Evolutionary conservation across 106 monocot species (phyloP), one percentile per base, ranked within the genome.

Genomic region (Allium cepa): DNA sequence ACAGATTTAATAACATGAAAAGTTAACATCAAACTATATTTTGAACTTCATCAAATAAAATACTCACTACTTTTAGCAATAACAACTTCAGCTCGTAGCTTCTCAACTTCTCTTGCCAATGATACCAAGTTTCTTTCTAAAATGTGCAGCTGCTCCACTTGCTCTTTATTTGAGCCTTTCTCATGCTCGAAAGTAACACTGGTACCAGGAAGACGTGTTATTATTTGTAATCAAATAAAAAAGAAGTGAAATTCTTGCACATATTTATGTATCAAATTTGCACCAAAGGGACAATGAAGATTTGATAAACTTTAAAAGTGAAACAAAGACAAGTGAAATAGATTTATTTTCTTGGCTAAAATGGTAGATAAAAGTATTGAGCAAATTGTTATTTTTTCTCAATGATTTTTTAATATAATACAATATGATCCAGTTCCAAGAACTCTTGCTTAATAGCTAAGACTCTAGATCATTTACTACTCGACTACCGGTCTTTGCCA

Each of bases 101-200:
- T 94, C 53, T 94, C 90, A 17, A 84, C 75, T 74, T 94, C 90
- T 61, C 67, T 79, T 46, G 76, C 71, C 82, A 89, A 76, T 11
- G 84, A 74, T 46, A 80, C 58, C 47, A 94, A 66, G 76, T 94
- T 87, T 56, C 71, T 86, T 70, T 94, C 94, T 90, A 90, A 84
- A 18, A 68, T 73, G 50, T 49, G 81, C 89, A 94, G 86, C 75
- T 76, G 78, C 53, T 94, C 84, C 61, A 94, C 90, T 78, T 78
- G 84, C 57, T 84, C 79, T 10, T 84, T 76, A 63, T 94, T 94
- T 74, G 77, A 73, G 57, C 70, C 76, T 77, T 90, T 94, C 70
- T 94, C 90, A 70, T 70, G 77, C 75, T 90, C 90, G 74, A 94
- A 94, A 53, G 73, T 68, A 59, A 66, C 66, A 69, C 92, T 89